Conservation (phyloP, 768 basidiomycete species). For the Amanita inopinata region DNA sequence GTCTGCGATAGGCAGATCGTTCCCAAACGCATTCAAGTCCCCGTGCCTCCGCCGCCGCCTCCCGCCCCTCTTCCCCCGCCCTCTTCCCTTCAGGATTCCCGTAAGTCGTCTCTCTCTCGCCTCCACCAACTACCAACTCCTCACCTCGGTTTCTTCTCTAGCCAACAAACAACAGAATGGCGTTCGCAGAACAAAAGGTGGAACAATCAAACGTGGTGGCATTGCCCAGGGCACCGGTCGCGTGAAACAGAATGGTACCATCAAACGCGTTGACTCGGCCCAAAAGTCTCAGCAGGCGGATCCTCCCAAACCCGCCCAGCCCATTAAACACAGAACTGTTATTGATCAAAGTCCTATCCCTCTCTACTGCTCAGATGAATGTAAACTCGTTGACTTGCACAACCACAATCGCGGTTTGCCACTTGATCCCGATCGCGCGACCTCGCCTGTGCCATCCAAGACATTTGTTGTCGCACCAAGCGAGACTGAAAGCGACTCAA, state of each 20-base stretch:
- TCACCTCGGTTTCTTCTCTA: constrained; percentile 12
- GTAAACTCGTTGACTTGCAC: constrained; percentile 50
- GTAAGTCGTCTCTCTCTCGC: constrained; percentile 21
- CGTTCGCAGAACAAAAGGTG: constrained; percentile 19
- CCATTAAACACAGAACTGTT: constrained; percentile 47
- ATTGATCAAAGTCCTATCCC: constrained; percentile 78
- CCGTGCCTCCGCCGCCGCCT: constrained; percentile 22
- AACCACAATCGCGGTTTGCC: constrained; percentile 28
- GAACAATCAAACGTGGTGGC: constrained; percentile 34
- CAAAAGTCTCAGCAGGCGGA: constrained; percentile 16
- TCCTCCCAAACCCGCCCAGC: constrained; percentile 18
- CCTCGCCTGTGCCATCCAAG: constrained; percentile 27
- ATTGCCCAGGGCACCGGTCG: constrained; percentile 61
- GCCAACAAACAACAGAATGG: constrained; percentile 10
- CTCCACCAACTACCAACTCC: constrained; percentile 11
- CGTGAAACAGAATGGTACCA: constrained; percentile 46
- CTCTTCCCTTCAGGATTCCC: constrained; percentile 27
- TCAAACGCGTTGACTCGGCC: constrained; percentile 27
- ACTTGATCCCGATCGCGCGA: constrained; percentile 35
- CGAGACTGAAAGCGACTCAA: constrained; percentile 28
- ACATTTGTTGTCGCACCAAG: constrained; percentile 21
- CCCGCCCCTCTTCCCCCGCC: constrained; percentile 24
- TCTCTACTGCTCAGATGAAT: constrained; percentile 78
- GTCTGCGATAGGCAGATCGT: constrained; percentile 68
- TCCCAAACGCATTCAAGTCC: constrained; percentile 62